phyloP scores from a whole-genome alignment of 2,329 filamentous ascomycete genomes.

The Colletotrichum tanaceti region DNA sequence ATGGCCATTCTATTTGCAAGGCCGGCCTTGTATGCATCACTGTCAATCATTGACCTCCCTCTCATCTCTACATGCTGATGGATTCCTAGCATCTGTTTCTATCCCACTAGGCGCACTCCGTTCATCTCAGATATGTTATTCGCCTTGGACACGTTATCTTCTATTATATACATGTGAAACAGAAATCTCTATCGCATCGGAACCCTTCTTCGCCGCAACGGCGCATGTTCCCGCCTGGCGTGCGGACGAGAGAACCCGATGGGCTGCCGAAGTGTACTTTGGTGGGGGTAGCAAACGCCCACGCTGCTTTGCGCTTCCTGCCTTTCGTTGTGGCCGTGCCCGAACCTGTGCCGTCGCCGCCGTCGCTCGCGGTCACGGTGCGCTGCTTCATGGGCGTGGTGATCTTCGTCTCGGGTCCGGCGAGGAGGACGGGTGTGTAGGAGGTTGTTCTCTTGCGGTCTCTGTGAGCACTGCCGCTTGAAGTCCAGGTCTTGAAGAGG shows the following conservation, averaged over 20 bases:
- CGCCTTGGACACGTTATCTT: not conserved
- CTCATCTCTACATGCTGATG: not conserved
- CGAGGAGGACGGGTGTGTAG: slow-evolving; percentile 23
- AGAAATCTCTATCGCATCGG: slow-evolving; percentile 68
- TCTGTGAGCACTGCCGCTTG: not conserved
- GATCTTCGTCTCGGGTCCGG: slow-evolving; percentile 22
- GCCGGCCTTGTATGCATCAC: not conserved
- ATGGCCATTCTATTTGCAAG: not conserved
- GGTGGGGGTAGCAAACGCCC: slow-evolving; percentile 32
- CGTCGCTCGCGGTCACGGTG: not conserved
- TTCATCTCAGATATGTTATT: not conserved
- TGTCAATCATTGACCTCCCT: not conserved
- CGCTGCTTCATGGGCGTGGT: slow-evolving; percentile 31
- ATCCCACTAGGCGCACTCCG: not conserved
- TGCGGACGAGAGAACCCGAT: slow-evolving; percentile 50
- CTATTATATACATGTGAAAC: slow-evolving; percentile 65
- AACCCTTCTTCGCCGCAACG: slow-evolving; percentile 68
- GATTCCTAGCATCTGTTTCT: not conserved
- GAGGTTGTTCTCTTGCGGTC: slow-evolving; percentile 1
- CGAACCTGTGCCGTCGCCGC: not conserved
- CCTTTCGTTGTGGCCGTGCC: not conserved
- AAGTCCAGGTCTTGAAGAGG: slow-evolving; percentile 43
- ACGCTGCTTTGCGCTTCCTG: slow-evolving; percentile 33
- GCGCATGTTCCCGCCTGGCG: slow-evolving; percentile 62
- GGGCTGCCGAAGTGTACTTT: slow-evolving; percentile 39